These are phyloP conservation scores for Rhazya stricta DNA, from an alignment of 257 asterid species.

Conservation along the genomic window DNA sequence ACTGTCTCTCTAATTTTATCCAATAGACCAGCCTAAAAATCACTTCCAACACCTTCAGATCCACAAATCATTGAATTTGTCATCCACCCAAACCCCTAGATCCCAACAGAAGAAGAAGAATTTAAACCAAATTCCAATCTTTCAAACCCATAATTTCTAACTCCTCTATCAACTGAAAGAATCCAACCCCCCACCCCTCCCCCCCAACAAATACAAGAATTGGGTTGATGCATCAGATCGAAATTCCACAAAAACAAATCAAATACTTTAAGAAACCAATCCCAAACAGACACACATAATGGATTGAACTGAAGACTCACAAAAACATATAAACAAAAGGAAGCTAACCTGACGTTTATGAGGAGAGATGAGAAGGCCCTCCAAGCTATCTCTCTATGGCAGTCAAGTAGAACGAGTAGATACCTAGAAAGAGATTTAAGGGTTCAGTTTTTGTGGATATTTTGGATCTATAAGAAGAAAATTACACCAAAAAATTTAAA, in stretches of 20 bases:
- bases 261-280: not conserved
- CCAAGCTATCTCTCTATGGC: conserved; percentile 6
- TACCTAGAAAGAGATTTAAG: not conserved
- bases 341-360: conserved; percentile 20
- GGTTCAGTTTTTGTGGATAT: not conserved
- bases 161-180: too few relatives aligned
- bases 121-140: not conserved
- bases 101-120: conserved; percentile 2
- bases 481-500: conserved; percentile 6
- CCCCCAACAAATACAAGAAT: conserved; percentile 10
- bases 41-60: conserved; percentile 7
- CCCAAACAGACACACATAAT: not conserved
- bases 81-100: conserved; percentile 7
- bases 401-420: not conserved
- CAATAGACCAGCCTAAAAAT: not conserved
- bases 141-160: not conserved
- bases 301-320: not conserved
- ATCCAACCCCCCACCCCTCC: not conserved
- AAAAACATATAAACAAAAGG: not conserved
- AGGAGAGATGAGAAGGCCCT: conserved; percentile 38
- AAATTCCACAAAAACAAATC: conserved; percentile 16
- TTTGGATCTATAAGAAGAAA: conserved; percentile 30
- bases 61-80: conserved; percentile 8
- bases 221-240: conserved; percentile 18
- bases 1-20: not conserved